Base-by-base conservation (phyloP, 257 asterid genomes). In the Echium plantagineum region DNA sequence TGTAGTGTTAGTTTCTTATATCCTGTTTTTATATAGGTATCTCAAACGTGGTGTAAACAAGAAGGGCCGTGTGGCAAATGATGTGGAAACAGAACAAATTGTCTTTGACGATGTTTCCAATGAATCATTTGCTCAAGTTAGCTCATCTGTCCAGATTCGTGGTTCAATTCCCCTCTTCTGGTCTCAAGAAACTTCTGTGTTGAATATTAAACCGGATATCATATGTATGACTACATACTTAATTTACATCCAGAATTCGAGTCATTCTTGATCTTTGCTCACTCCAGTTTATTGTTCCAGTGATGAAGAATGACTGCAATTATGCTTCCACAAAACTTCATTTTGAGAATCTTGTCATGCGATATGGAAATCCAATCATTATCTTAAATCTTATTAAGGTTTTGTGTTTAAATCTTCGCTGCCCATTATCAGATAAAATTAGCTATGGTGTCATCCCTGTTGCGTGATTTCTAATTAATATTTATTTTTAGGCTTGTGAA, bases 131-230 rank as follows among this genome's bases (percentile, higher is more conserved):
- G 31, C 73, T 38, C 89, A 83, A 61, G 76, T 93, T 68, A 89
- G 94, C 31, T 90, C 99, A 28, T 75, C 86, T 59, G 96, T 93
- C 71, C 99, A 93, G 75, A 80, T 78, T 66, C 81, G 99, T 66
- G 99, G 99, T 21, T 93, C 99, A 13, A 89, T 93, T 72, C 99
- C 99, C 52, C 95, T 93, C 55, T 93, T 86, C 74, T 93, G 99
- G 99, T 89, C 96, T 4, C 99, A 89, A 68, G 99, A 93, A 71
- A 84, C 94, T 52, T 89, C 99, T 18, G 77, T 88, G 58, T 72
- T 89, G 83, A 83, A 81, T 71, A 76, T 93, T 68, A 89, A 89
- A 74, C 99, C 99, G 6, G 91, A 84, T 72, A 89, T 93, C 65
- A 89, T 76, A 77, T 63, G 99, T 89, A 86, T 61, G 84, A 48